Percentiles rank a stretch among this genome's conserved stretches.
phyloP scores from a whole-genome alignment of 768 basidiomycete genomes.

The Mycena latifolia region DNA sequence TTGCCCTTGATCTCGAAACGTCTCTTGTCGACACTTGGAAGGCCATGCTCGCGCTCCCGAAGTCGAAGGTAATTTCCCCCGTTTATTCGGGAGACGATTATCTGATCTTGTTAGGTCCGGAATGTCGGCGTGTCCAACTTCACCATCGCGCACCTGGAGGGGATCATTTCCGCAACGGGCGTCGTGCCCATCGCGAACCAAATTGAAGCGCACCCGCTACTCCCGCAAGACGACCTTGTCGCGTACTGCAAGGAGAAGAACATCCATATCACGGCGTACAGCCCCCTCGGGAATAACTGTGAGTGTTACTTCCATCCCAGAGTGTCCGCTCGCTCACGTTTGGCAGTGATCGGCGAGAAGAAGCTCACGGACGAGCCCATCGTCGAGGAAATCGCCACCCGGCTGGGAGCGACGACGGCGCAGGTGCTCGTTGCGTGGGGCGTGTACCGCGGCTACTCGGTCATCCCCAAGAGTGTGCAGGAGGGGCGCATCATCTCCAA shows the following conservation, averaged over 20 bases:
- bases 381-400: constrained; percentile 72
- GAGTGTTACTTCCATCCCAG: constrained; percentile 35
- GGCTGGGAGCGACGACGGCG: constrained; percentile 74
- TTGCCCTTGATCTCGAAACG: constrained; percentile 67
- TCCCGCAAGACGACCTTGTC: constrained; percentile 81
- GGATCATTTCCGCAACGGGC: constrained; percentile 75
- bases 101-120: constrained; percentile 58
- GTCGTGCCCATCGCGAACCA: constrained; percentile 86
- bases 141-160: constrained; percentile 72
- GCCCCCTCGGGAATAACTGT: constrained; percentile 88
- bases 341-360: constrained; percentile 67
- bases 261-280: constrained; percentile 76
- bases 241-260: constrained; percentile 76
- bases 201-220: constrained; percentile 85
- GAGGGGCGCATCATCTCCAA: constrained; percentile 80
- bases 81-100: not conserved
- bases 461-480: constrained; percentile 88
- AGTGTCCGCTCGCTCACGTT: not conserved
- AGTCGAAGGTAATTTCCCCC: constrained; percentile 68
- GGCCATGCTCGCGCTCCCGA: constrained; percentile 78
- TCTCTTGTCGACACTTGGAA: constrained; percentile 87
- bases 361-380: constrained; percentile 76
- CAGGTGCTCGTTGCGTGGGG: constrained; percentile 91
- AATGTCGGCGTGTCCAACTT: constrained; percentile 90
- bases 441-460: constrained; percentile 77